A percentile compares a stretch with the other conserved stretches of the same genome.
Conservation (phyloP, 2,329 filamentous ascomycete genomes). For the Zalaria sp. region DNA sequence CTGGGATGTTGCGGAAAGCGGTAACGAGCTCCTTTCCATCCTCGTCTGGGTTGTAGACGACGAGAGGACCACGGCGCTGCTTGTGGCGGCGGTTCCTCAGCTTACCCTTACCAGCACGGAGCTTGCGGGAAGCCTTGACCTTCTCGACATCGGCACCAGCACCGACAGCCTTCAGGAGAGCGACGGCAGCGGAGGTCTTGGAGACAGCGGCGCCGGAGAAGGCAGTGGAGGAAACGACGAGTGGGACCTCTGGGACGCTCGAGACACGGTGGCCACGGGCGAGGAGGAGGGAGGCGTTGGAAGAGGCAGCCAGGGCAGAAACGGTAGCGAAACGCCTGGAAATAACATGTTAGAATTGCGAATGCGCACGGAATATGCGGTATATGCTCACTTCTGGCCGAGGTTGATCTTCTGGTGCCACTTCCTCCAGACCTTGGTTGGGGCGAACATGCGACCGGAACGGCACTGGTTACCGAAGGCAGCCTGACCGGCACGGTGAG, state of each 20-base stretch:
- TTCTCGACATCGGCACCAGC: slow-evolving; percentile 85
- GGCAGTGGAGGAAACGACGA: slow-evolving; percentile 83
- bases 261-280: slow-evolving; percentile 95
- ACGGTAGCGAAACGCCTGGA: slow-evolving; percentile 86
- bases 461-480: slow-evolving; percentile 99
- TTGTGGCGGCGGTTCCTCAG: slow-evolving; percentile 89
- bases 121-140: slow-evolving; percentile 92
- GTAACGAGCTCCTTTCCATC: slow-evolving; percentile 89
- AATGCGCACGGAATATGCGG: not conserved
- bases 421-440: slow-evolving; percentile 99
- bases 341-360: slow-evolving; percentile 11
- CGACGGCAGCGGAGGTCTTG: slow-evolving; percentile 80
- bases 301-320: slow-evolving; percentile 92
- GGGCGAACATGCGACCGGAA: slow-evolving; percentile 99
- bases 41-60: slow-evolving; percentile 91
- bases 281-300: slow-evolving; percentile 84
- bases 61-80: slow-evolving; percentile 93
- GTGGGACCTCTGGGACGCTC: slow-evolving; percentile 86
- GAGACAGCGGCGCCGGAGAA: slow-evolving; percentile 66
- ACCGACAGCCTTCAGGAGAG: slow-evolving; percentile 81
- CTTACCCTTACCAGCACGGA: slow-evolving; percentile 98
- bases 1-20: slow-evolving; percentile 97
- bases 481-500: slow-evolving; percentile 98
- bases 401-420: slow-evolving; percentile 99
- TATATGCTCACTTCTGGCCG: slow-evolving; percentile 67